Evolutionary conservation across 2,329 filamentous ascomycete genomes (phyloP), one percentile per base, ranked within the genome.

Genomic region (Verticillium alfalfae): DNA sequence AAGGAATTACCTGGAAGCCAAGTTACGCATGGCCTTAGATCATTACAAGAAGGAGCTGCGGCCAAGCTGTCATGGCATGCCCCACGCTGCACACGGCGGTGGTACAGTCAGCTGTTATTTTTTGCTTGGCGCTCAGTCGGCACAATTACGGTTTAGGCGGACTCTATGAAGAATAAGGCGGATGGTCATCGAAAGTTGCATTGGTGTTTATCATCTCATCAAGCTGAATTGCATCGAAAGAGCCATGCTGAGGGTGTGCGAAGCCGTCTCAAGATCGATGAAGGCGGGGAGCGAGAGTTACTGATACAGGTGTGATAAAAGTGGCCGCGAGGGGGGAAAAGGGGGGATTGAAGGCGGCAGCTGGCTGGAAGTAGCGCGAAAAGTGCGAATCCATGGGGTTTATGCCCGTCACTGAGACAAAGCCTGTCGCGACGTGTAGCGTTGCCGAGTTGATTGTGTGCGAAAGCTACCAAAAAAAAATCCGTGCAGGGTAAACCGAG

Each of bases 121-220:
- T 12, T 36, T 57, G 34, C 26, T 36, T 63, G 64, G 61, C 61
- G 64, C 61, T 60, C 55, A 62, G 65, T 60, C 63, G 65, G 58
- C 62, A 65, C 63, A 66, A 60, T 66, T 66, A 66, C 63, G 62
- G 54, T 60, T 60, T 60, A 65, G 63, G 59, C 62, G 60, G 52
- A 58, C 63, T 60, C 60, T 60, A 54, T 12, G 34, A 41, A 45
- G 57, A 60, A 64, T 59, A 62, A 38, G 63, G 36, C 49, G 59
- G n/a, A 63, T 61, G 65, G 65, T 64, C 63, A 64, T 65, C 65
- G 63, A 62, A 62, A 62, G n/a, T 34, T 64, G 63, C 62, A 65
- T 62, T 64, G 64, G 45, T 55, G 62, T 62, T 58, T 64, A 65
- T 62, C 62, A 62, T 64, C 62, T 63, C 63, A 66, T 64, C 63